Conservation (phyloP, 495 filamentous ascomycete species). For the Talaromyces stipitatus region DNA sequence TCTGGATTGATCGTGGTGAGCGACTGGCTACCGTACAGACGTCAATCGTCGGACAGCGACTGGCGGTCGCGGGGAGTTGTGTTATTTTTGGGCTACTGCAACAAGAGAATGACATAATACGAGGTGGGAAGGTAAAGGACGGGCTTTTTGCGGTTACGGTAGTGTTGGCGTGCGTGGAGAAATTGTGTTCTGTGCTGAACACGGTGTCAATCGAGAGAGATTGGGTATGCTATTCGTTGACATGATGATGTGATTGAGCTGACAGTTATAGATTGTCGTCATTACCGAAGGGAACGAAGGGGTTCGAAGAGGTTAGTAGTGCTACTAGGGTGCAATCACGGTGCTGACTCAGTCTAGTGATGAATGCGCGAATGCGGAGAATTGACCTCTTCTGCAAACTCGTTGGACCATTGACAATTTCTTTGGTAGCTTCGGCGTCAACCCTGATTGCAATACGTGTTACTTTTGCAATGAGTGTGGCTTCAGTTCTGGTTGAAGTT, state of each 20-base stretch:
- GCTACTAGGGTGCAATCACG: neutral
- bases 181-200: constrained; percentile 40
- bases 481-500: constrained; percentile 47
- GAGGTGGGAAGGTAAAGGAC: constrained; percentile 9
- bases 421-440: constrained; percentile 39
- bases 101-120: constrained; percentile 5
- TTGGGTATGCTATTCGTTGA: constrained; percentile 33
- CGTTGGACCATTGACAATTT: constrained; percentile 47
- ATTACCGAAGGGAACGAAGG: constrained; percentile 30
- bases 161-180: constrained; percentile 44
- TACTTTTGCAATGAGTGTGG: constrained; percentile 29
- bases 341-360: constrained; percentile 3
- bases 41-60: constrained; percentile 21
- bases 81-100: constrained; percentile 7
- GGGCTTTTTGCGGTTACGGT: constrained; percentile 30
- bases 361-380: constrained; percentile 56
- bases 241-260: neutral
- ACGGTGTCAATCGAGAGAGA: constrained; percentile 52
- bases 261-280: constrained; percentile 27
- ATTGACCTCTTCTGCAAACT: constrained; percentile 65
- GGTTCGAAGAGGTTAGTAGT: constrained; percentile 24
- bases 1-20: constrained; percentile 31
- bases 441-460: constrained; percentile 41
- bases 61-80: constrained; percentile 14
- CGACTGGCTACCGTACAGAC: constrained; percentile 33